phyloP scores from a whole-genome alignment of 2,329 filamentous ascomycete genomes.

The Colletotrichum tropicicola region DNA sequence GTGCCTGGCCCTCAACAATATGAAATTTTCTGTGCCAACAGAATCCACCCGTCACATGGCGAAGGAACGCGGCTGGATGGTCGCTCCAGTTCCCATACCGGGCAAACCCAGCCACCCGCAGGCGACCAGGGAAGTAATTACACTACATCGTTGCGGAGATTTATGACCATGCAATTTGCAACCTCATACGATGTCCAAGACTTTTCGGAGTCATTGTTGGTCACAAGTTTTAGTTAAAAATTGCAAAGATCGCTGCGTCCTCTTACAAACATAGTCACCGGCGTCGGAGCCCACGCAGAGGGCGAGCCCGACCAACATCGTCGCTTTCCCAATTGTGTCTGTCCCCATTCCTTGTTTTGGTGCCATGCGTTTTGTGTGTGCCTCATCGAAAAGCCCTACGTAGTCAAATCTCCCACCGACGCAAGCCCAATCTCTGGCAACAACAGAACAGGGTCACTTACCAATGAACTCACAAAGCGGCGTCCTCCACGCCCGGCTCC shows the following conservation, averaged over 20 bases:
- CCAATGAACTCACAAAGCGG: too few relatives aligned
- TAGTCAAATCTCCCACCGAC: neutral
- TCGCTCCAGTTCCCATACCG: neutral
- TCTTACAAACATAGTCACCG: neutral
- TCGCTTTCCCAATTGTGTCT: neutral
- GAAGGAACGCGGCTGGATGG: neutral
- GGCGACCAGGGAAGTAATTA: neutral
- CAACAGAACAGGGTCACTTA: too few relatives aligned
- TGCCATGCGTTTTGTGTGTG: neutral
- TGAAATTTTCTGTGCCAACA: neutral
- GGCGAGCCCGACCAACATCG: neutral
- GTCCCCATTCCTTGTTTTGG: neutral
- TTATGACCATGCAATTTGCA: neutral
- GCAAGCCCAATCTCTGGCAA: too few relatives aligned
- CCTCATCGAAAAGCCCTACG: neutral
- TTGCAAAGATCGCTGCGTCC: neutral
- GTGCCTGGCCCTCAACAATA: neutral
- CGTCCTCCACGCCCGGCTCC: neutral
- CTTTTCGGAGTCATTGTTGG: neutral
- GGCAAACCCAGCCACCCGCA: constrained; percentile 8
- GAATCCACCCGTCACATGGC: constrained; percentile 15
- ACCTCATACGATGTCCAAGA: constrained; percentile 18
- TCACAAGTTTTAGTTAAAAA: neutral
- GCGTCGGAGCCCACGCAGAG: neutral
- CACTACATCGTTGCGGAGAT: neutral